Conservation (phyloP, 2,329 filamentous ascomycete species). For the Colletotrichum neosansevieriae region DNA sequence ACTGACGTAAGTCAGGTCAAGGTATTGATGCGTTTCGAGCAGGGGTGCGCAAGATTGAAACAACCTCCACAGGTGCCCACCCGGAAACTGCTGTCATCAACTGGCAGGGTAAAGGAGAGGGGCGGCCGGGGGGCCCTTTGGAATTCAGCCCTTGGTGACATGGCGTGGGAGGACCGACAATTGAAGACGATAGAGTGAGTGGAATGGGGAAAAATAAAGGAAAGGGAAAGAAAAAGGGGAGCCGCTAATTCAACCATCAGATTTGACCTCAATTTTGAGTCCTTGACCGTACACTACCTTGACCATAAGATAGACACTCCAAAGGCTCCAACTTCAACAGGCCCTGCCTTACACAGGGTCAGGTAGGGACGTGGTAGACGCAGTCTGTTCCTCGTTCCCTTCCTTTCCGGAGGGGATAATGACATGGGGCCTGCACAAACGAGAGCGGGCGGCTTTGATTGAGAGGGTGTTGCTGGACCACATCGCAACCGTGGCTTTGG, state of each 20-base stretch:
- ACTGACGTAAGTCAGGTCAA: slow-evolving; percentile 41
- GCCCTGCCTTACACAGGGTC: slow-evolving; percentile 10
- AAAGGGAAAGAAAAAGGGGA: slow-evolving; percentile 7
- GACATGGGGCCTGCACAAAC: slow-evolving; percentile 31
- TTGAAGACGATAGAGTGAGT: slow-evolving; percentile 13
- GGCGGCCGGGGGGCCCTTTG: slow-evolving; percentile 11
- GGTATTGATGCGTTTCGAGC: slow-evolving; percentile 41
- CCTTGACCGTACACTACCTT: not conserved
- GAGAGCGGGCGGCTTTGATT: slow-evolving; percentile 35
- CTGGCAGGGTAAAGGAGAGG: slow-evolving; percentile 20
- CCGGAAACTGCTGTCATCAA: slow-evolving; percentile 36
- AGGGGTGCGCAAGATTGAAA: slow-evolving; percentile 39
- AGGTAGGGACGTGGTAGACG: not conserved
- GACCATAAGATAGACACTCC: not conserved
- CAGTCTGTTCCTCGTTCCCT: slow-evolving; percentile 5
- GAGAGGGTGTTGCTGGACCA: slow-evolving; percentile 36
- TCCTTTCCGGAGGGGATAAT: slow-evolving; percentile 19
- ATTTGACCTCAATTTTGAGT: slow-evolving; percentile 1
- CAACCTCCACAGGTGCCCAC: slow-evolving; percentile 37
- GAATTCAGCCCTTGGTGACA: slow-evolving; percentile 18
- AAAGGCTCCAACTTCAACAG: not conserved
- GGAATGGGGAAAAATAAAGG: not conserved
- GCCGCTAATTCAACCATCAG: slow-evolving; percentile 19
- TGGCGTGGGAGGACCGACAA: slow-evolving; percentile 6
- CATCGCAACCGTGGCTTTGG: slow-evolving; percentile 32